phyloP scores from a whole-genome alignment of 1,284 basidiomycete genomes.

The Cystobasidiaceae sp. region DNA sequence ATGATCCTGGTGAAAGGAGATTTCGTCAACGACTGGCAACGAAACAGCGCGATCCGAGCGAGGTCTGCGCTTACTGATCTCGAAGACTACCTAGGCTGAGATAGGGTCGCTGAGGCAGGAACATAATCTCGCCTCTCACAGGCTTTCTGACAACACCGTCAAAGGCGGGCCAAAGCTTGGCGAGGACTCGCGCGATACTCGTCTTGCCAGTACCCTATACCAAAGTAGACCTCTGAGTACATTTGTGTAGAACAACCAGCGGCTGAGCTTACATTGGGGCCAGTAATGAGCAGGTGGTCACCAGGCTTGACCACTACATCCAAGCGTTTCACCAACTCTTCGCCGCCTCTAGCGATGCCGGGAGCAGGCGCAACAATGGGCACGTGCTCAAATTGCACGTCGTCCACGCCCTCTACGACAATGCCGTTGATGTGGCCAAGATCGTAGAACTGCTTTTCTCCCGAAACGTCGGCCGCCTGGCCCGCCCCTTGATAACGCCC shows the following conservation, averaged over 20 bases:
- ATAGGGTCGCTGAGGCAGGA: slow-evolving; percentile 88
- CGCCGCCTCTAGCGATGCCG: slow-evolving; percentile 53
- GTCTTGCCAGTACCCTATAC: slow-evolving; percentile 74
- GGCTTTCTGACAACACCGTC: slow-evolving; percentile 48
- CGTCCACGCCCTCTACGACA: slow-evolving; percentile 44
- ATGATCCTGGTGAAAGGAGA: slow-evolving; percentile 52
- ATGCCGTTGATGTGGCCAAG: slow-evolving; percentile 50
- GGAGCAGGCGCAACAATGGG: slow-evolving; percentile 65
- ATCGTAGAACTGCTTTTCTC: slow-evolving; percentile 48
- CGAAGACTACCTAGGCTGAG: slow-evolving; percentile 79
- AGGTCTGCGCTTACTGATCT: slow-evolving; percentile 77
- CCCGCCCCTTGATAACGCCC: slow-evolving; percentile 50
- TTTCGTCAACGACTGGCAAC: neutral
- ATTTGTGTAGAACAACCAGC: too few species aligned
- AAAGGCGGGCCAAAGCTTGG: slow-evolving; percentile 72
- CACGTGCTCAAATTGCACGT: slow-evolving; percentile 62
- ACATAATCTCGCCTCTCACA: slow-evolving; percentile 60
- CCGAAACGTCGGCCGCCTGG: slow-evolving; percentile 43
- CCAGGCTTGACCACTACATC: slow-evolving; percentile 66
- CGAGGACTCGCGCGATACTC: slow-evolving; percentile 80
- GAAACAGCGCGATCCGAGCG: too few species aligned
- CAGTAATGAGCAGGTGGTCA: slow-evolving; percentile 90
- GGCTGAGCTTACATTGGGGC: slow-evolving; percentile 55
- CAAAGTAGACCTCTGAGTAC: too few species aligned
- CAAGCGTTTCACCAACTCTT: slow-evolving; percentile 67